These are phyloP conservation scores for Insectozyma bohioensis DNA, from an alignment of 1,139 yeast genomes.

Conservation along the genomic window DNA sequence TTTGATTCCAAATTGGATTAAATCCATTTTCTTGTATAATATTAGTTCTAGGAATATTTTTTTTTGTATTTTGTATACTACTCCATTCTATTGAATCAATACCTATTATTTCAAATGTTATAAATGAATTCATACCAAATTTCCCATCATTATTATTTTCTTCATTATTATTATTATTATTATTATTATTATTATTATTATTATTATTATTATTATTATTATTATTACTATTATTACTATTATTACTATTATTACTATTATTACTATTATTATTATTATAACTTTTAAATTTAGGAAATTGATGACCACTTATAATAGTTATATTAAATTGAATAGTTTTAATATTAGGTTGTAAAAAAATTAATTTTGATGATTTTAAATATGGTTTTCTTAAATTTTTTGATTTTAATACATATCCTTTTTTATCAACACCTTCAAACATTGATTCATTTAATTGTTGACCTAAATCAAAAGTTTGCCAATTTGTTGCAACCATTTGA, in stretches of 20 bases:
- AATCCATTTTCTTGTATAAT: constrained; percentile 66
- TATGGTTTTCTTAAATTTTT: constrained; percentile 34
- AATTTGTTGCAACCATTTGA: constrained; percentile 95
- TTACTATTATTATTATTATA: constrained; percentile 1
- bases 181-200: constrained; percentile 29
- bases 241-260: too few relatives aligned
- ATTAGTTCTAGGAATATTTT: constrained; percentile 26
- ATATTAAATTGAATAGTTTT: constrained; percentile 28
- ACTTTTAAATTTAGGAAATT: constrained; percentile 64
- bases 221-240: constrained; percentile 22
- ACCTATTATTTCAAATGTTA: constrained; percentile 58
- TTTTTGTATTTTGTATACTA: background rate
- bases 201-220: constrained; percentile 23
- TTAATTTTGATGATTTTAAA: constrained; percentile 21
- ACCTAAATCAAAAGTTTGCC: constrained; percentile 93
- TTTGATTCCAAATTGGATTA: constrained; percentile 78
- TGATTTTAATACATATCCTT: constrained; percentile 85
- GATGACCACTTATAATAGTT: constrained; percentile 78
- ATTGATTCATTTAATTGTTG: constrained; percentile 88
- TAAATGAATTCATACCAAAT: constrained; percentile 53
- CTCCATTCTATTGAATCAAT: constrained; percentile 27
- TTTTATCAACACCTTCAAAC: constrained; percentile 56
- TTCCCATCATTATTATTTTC: constrained; percentile 26
- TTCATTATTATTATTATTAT: constrained; percentile 23
- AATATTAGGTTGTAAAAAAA: constrained; percentile 4